Percentiles rank a stretch among this genome's conserved stretches.
Conservation (phyloP, 2,329 filamentous ascomycete species). For the Allantophomopsis cytisporea region DNA sequence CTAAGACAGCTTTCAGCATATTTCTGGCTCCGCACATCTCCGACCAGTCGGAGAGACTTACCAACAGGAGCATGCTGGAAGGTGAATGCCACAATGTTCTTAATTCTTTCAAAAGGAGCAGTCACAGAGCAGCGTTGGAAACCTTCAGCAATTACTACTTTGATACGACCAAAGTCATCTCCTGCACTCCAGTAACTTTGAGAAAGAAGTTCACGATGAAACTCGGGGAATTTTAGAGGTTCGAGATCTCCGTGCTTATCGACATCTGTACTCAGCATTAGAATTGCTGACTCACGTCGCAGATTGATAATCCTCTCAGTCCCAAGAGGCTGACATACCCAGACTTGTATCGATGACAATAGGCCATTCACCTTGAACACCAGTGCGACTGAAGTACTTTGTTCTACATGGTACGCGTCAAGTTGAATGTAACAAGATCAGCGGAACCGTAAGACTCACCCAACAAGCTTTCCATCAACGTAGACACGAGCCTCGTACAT, state of each 20-base stretch:
- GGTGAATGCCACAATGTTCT: constrained; percentile 64
- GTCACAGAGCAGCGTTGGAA: constrained; percentile 39
- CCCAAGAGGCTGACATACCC: constrained; percentile 22
- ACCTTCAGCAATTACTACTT: constrained; percentile 62
- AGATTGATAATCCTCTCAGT: neutral
- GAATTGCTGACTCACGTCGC: neutral
- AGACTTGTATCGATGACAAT: constrained; percentile 27
- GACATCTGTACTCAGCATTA: constrained; percentile 8
- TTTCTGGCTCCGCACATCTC: neutral
- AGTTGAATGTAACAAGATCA: too few species aligned
- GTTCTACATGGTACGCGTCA: too few species aligned
- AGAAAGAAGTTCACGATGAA: constrained; percentile 54
- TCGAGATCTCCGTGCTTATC: constrained; percentile 36
- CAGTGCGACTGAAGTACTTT: constrained; percentile 34
- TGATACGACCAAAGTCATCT: constrained; percentile 63
- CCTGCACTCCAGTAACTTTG: constrained; percentile 60
- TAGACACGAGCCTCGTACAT: constrained; percentile 54
- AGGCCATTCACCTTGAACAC: constrained; percentile 29
- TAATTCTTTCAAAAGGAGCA: constrained; percentile 49
- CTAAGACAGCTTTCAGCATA: constrained; percentile 23
- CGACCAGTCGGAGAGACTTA: constrained; percentile 23
- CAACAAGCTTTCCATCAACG: constrained; percentile 50
- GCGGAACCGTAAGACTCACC: constrained; percentile 28
- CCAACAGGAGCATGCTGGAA: constrained; percentile 76
- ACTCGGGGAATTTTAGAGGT: constrained; percentile 57